These are phyloP conservation scores for Boletus rufocinnamomeus DNA, from an alignment of 768 basidiomycete species.

Conservation along the genomic window DNA sequence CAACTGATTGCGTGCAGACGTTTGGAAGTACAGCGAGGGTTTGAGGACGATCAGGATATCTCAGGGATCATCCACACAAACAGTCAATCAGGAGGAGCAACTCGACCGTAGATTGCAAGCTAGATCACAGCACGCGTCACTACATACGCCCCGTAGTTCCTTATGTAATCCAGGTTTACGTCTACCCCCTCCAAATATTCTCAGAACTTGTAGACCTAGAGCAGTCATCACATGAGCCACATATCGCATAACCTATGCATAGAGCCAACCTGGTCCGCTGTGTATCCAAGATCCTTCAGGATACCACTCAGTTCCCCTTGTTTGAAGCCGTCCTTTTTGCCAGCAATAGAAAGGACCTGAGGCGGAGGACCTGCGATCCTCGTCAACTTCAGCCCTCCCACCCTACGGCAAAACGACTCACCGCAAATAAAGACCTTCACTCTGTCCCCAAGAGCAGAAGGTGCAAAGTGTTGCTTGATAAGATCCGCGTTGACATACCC, in stretches of 20 bases:
- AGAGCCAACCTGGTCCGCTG: conserved; percentile 71
- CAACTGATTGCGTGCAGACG: conserved; percentile 5
- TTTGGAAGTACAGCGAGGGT: background rate
- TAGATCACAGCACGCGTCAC: conserved; percentile 32
- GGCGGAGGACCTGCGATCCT: conserved; percentile 63
- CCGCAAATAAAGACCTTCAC: conserved; percentile 91
- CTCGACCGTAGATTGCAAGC: conserved; percentile 15
- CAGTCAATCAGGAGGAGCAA: conserved; percentile 1
- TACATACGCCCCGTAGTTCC: conserved; percentile 9
- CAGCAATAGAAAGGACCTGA: conserved; percentile 86
- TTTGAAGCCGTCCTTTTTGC: conserved; percentile 85
- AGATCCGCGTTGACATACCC: conserved; percentile 78
- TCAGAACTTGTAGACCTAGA: conserved; percentile 47
- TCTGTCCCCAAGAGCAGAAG: conserved; percentile 67
- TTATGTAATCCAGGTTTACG: conserved; percentile 34
- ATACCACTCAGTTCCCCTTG: conserved; percentile 82
- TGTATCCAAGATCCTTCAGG: conserved; percentile 88
- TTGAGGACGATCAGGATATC: conserved; percentile 21
- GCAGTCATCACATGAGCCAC: conserved; percentile 5
- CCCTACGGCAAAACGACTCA: conserved; percentile 34
- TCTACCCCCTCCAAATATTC: background rate
- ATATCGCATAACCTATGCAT: background rate
- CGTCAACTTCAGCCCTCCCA: conserved; percentile 1
- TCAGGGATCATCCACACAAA: conserved; percentile 14
- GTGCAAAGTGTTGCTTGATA: conserved; percentile 70